Conservation (phyloP, 2,329 filamentous ascomycete species). For the Colletotrichum tropicicola region DNA sequence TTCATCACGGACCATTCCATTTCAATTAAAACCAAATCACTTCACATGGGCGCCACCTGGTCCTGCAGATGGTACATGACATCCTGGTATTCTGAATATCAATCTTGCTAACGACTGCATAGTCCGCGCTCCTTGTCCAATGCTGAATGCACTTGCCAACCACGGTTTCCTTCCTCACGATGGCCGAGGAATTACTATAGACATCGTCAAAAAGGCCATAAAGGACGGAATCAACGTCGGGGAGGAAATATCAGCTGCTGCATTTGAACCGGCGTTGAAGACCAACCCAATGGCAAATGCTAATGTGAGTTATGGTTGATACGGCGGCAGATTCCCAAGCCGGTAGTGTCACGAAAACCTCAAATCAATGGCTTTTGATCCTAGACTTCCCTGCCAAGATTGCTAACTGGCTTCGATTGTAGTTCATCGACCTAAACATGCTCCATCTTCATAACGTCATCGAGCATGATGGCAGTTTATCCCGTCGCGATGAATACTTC, state of each 20-base stretch:
- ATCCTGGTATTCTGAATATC: background rate
- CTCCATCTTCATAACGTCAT: slow-evolving; percentile 56
- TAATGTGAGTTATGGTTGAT: slow-evolving; percentile 26
- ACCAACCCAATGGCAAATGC: slow-evolving; percentile 52
- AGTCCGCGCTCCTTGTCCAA: slow-evolving; percentile 57
- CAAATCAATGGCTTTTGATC: too few relatives aligned
- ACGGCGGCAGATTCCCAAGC: too few relatives aligned
- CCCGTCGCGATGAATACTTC: slow-evolving; percentile 57
- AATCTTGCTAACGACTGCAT: background rate
- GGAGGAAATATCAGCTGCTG: slow-evolving; percentile 42
- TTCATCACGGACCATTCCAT: background rate
- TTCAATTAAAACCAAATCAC: background rate
- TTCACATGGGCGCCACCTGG: background rate
- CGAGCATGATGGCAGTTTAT: slow-evolving; percentile 58
- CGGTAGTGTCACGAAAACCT: too few relatives aligned
- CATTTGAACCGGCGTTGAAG: slow-evolving; percentile 51
- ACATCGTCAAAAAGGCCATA: slow-evolving; percentile 48
- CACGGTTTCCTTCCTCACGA: slow-evolving; percentile 57
- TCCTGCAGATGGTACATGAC: background rate
- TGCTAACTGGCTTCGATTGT: background rate
- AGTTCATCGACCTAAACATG: slow-evolving; percentile 39
- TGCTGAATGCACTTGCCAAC: slow-evolving; percentile 61
- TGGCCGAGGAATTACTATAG: slow-evolving; percentile 50
- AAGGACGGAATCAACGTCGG: slow-evolving; percentile 53
- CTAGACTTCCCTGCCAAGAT: background rate